Evolutionary conservation across 805 yeast genomes (phyloP).

Genomic region (Saccharomycopsis oosterbeekiorum): DNA sequence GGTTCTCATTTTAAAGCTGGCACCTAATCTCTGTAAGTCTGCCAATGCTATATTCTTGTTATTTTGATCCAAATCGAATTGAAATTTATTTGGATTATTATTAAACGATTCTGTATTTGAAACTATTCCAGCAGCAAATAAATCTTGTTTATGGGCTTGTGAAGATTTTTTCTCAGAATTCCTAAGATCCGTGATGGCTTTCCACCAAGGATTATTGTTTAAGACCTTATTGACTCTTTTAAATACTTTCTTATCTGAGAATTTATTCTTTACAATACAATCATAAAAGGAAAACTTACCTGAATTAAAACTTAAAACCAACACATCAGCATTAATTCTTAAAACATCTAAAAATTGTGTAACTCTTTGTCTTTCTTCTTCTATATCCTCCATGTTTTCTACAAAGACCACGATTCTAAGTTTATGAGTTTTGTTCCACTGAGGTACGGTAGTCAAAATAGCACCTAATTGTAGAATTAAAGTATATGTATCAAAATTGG

Average conservation of each 20-base stretch:
- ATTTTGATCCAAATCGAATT: background rate
- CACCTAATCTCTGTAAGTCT: constrained; percentile 64
- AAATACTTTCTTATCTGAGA: constrained; percentile 22
- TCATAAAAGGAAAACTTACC: constrained; percentile 55
- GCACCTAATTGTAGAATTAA: constrained; percentile 90
- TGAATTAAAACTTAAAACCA: constrained; percentile 59
- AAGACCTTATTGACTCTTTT: constrained; percentile 43
- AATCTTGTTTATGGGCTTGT: background rate
- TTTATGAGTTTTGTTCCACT: constrained; percentile 72
- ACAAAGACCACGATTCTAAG: constrained; percentile 86
- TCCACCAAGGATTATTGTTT: constrained; percentile 80
- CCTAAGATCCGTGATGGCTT: constrained; percentile 52
- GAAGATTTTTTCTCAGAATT: background rate
- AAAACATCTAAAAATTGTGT: constrained; percentile 56
- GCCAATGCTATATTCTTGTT: constrained; percentile 31
- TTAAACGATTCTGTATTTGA: background rate
- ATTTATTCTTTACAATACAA: constrained; percentile 52
- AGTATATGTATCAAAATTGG: constrained; percentile 93
- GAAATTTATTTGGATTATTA: background rate
- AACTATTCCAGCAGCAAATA: background rate
- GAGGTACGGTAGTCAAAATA: constrained; percentile 83
- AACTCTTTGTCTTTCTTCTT: constrained; percentile 59
- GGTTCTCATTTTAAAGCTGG: constrained; percentile 70
- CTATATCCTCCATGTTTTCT: constrained; percentile 60
- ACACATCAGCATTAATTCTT: constrained; percentile 74